Evolutionary conservation across 1,284 basidiomycete genomes (phyloP).

Genomic region (Moesziomyces sp.): DNA sequence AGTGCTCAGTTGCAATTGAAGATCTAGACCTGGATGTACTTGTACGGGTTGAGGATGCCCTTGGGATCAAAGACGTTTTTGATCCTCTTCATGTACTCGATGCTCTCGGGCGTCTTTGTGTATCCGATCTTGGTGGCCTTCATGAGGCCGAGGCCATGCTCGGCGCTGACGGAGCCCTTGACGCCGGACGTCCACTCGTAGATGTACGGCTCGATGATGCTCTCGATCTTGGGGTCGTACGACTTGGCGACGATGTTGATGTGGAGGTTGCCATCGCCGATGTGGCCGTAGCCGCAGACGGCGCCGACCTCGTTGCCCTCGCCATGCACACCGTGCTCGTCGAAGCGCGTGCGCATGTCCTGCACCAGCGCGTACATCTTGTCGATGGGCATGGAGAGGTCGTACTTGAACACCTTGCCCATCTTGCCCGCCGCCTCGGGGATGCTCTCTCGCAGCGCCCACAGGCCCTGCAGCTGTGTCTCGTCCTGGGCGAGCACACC

Average conservation of each 20-base stretch:
- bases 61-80: slow-evolving; percentile 91
- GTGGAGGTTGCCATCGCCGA: slow-evolving; percentile 96
- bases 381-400: slow-evolving; percentile 88
- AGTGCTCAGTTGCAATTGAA: neutral
- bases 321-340: slow-evolving; percentile 79
- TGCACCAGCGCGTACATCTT: slow-evolving; percentile 92
- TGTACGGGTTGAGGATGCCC: slow-evolving; percentile 90
- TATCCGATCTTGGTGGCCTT: slow-evolving; percentile 92
- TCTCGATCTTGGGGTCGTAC: slow-evolving; percentile 85
- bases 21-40: slow-evolving; percentile 67
- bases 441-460: slow-evolving; percentile 93
- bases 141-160: slow-evolving; percentile 95
- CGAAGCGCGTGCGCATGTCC: slow-evolving; percentile 78
- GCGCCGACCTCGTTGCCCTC: slow-evolving; percentile 73
- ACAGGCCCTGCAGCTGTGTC: slow-evolving; percentile 87
- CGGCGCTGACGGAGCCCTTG: slow-evolving; percentile 89
- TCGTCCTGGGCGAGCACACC: slow-evolving; percentile 93
- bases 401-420: slow-evolving; percentile 97
- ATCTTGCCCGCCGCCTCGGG: slow-evolving; percentile 93
- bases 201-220: slow-evolving; percentile 90
- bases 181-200: slow-evolving; percentile 83
- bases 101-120: slow-evolving; percentile 82
- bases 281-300: slow-evolving; percentile 88
- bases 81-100: slow-evolving; percentile 89
- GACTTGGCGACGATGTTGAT: slow-evolving; percentile 89